Conservation (phyloP, 176 grass and related monocot genomes). For the Musa itinerans region DNA sequence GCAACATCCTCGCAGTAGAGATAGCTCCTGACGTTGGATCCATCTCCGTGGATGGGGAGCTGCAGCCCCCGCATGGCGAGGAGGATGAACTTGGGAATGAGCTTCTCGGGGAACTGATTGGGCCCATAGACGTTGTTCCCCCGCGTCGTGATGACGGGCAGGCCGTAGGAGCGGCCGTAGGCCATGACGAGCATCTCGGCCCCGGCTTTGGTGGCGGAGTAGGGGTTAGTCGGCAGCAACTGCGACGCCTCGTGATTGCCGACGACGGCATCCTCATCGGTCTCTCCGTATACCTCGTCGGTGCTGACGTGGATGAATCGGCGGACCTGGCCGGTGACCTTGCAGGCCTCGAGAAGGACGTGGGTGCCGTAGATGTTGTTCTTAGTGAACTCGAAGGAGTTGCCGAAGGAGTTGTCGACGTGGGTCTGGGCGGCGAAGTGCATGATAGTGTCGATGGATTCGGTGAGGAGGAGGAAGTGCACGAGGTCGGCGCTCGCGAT, state of each 20-base stretch:
- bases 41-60: constrained; percentile 71
- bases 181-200: constrained; percentile 86
- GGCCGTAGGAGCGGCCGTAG: constrained; percentile 66
- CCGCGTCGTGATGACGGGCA: constrained; percentile 66
- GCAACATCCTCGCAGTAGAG: constrained; percentile 73
- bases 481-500: constrained; percentile 80
- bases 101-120: constrained; percentile 80
- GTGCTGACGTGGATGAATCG: constrained; percentile 84
- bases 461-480: constrained; percentile 63
- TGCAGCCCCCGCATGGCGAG: constrained; percentile 51
- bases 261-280: constrained; percentile 69
- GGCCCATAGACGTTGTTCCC: constrained; percentile 80
- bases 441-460: constrained; percentile 81
- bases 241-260: constrained; percentile 76
- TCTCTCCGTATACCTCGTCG: constrained; percentile 72
- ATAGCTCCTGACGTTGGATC: constrained; percentile 67
- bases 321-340: constrained; percentile 64
- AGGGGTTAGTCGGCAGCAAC: constrained; percentile 63
- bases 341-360: constrained; percentile 73
- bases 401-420: constrained; percentile 80
- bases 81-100: constrained; percentile 73
- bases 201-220: constrained; percentile 63
- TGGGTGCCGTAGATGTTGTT: constrained; percentile 85
- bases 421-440: constrained; percentile 81
- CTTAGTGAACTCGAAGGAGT: constrained; percentile 84